Conservation (phyloP, 2,329 filamentous ascomycete genomes). For the Lachnellula cervina region DNA sequence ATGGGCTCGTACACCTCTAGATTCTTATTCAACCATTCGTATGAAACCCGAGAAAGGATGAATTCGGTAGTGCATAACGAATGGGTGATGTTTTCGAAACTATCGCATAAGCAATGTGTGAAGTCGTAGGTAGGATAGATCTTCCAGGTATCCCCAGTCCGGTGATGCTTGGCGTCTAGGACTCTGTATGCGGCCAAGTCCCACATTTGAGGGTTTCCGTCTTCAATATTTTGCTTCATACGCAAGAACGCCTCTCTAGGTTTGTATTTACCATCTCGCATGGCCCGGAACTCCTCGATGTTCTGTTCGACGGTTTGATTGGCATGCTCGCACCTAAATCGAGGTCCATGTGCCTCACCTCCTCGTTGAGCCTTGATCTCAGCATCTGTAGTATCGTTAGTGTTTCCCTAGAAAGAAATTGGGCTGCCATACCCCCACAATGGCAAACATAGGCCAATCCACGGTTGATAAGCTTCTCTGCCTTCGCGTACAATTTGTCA, state of each 20-base stretch:
- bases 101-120: conserved; percentile 85
- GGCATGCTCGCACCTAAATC: conserved; percentile 78
- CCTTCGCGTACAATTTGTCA: conserved; percentile 76
- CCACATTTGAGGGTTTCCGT: conserved; percentile 93
- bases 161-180: conserved; percentile 68
- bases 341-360: conserved; percentile 63
- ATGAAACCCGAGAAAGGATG: conserved; percentile 75
- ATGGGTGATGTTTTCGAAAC: conserved; percentile 87
- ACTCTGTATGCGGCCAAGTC: conserved; percentile 89
- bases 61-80: conserved; percentile 93
- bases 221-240: conserved; percentile 86
- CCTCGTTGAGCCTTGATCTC: conserved; percentile 86
- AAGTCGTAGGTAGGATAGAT: conserved; percentile 97
- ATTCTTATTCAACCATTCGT: conserved; percentile 82
- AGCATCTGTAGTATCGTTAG: conserved; percentile 46
- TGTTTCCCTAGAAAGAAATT: background rate
- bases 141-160: conserved; percentile 78
- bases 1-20: conserved; percentile 85
- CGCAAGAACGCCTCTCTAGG: conserved; percentile 77
- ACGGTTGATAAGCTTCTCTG: conserved; percentile 73
- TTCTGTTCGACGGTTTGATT: conserved; percentile 71
- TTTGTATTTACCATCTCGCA: conserved; percentile 88
- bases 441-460: conserved; percentile 81
- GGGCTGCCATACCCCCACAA: conserved; percentile 52
- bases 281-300: conserved; percentile 76